Evolutionary conservation across 306 rosid species (phyloP), one percentile per base, ranked within the genome.

Genomic region (Calophaca sinica): DNA sequence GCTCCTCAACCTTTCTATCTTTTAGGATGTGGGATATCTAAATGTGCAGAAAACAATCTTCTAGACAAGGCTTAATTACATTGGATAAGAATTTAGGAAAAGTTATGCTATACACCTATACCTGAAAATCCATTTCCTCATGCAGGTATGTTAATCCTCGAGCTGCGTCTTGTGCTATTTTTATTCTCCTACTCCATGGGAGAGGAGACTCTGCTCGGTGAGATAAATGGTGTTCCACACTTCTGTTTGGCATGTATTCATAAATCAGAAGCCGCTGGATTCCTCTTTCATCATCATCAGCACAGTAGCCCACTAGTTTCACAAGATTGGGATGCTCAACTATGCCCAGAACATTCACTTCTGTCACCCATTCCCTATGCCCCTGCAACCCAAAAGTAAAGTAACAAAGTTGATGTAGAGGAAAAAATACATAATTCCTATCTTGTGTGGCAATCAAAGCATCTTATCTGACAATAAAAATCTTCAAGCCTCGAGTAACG

Each of bases 251-350:
- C 98, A 96, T 87, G 82, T 86, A 96, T 81, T 96, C 92, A 60
- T 96, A 96, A 61, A 96, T 81, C 65, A 96, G 85, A 77, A 96
- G 91, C 67, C 99, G 87, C 77, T 96, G 99, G 79, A 96, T 92
- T 81, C 99, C 99, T 84, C 99, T 86, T 85, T 96, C 99, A 53
- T 92, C 99, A 59, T 96, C 97, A 59, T 96, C 99, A 3, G 99
- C 99, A 38, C 98, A 96, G 78, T 92, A 90, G 9, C 99, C 99
- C 61, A 96, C 89, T 74, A 96, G 82, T 81, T 96, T 96, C 81
- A 96, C 99, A 75, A 96, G 98, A 85, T 96, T 96, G 7, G 92
- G 97, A 84, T 96, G 99, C 87, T 96, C 98, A 53, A 90, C 97
- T 62, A 96, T 82, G 70, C 99, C 98, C 59, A 96, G 85, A 77